Evolutionary conservation across 306 rosid genomes (phyloP).

Genomic region (Lathyrus sativus): DNA sequence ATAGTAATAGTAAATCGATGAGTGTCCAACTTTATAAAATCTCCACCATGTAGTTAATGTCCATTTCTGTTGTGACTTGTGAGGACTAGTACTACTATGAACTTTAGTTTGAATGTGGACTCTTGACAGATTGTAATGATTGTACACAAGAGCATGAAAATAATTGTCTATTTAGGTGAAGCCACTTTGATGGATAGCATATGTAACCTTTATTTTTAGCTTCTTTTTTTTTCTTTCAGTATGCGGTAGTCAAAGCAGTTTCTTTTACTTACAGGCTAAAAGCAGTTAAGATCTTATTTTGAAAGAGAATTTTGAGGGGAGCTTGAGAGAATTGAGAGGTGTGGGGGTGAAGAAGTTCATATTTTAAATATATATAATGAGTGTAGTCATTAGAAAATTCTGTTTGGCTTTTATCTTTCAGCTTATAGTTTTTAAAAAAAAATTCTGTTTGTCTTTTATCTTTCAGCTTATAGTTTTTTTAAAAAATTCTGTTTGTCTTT

Average conservation of each 20-base stretch:
- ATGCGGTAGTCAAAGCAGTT: slow-evolving; percentile 5
- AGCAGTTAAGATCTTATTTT: not conserved
- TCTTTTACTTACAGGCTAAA: too few species aligned
- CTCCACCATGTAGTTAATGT: slow-evolving; percentile 33
- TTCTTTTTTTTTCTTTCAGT: not conserved
- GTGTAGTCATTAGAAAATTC: too few species aligned
- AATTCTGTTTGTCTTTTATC: too few species aligned
- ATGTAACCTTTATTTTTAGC: slow-evolving; percentile 2
- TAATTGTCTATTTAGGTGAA: slow-evolving; percentile 39
- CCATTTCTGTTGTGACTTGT: slow-evolving; percentile 18
- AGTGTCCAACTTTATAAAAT: slow-evolving; percentile 15
- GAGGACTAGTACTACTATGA: slow-evolving; percentile 2
- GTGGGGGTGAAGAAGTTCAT: too few species aligned
- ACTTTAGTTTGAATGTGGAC: slow-evolving; percentile 19
- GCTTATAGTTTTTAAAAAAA: too few species aligned
- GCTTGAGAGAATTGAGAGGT: too few species aligned
- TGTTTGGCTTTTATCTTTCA: too few species aligned
- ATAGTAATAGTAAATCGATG: slow-evolving; percentile 10
- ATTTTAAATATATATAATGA: too few species aligned
- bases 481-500: too few species aligned
- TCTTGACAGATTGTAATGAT: slow-evolving; percentile 18
- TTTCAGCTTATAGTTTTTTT: too few species aligned
- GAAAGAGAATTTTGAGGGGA: not conserved
- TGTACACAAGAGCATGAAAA: slow-evolving; percentile 22
- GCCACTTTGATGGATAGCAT: slow-evolving; percentile 1